Conservation (phyloP, 2,329 filamentous ascomycete genomes). For the Colletotrichum lini region DNA sequence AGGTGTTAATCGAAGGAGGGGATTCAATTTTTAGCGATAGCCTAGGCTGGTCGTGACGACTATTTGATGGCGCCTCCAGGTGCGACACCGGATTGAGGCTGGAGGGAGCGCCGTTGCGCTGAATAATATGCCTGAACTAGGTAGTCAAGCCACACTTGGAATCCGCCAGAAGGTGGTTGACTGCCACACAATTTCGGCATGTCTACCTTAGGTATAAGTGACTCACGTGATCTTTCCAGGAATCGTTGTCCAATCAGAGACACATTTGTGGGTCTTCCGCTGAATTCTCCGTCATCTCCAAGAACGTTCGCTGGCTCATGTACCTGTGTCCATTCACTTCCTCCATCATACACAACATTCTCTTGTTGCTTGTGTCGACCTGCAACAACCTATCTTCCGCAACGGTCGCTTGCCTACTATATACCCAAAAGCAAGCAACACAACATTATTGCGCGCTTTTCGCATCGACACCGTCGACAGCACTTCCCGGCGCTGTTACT, state of each 20-base stretch:
- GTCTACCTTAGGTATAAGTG: neutral
- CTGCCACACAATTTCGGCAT: neutral
- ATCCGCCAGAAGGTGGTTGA: slow-evolving; percentile 10
- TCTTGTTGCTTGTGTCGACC: slow-evolving; percentile 25
- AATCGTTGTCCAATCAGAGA: neutral
- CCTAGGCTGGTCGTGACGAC: neutral
- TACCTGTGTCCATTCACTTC: slow-evolving; percentile 8
- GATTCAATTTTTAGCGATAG: neutral
- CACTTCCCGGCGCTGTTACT: slow-evolving; percentile 13
- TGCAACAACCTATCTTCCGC: slow-evolving; percentile 10
- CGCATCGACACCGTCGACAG: neutral
- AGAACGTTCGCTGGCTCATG: slow-evolving; percentile 23
- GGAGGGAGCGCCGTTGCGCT: slow-evolving; percentile 8
- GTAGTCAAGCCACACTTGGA: slow-evolving; percentile 23
- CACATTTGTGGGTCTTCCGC: slow-evolving; percentile 3
- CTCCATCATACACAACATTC: slow-evolving; percentile 34
- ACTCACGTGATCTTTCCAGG: neutral
- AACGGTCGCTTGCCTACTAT: slow-evolving; percentile 10
- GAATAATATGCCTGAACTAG: slow-evolving; percentile 23
- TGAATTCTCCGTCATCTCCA: slow-evolving; percentile 32
- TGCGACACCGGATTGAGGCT: slow-evolving; percentile 1
- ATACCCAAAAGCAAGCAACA: slow-evolving; percentile 24
- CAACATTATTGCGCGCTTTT: neutral
- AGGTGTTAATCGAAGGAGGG: neutral
- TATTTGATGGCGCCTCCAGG: neutral